Percentiles rank a stretch among this genome's conserved stretches.
phyloP scores from a whole-genome alignment of 768 basidiomycete genomes.

The Mycena polygramma region DNA sequence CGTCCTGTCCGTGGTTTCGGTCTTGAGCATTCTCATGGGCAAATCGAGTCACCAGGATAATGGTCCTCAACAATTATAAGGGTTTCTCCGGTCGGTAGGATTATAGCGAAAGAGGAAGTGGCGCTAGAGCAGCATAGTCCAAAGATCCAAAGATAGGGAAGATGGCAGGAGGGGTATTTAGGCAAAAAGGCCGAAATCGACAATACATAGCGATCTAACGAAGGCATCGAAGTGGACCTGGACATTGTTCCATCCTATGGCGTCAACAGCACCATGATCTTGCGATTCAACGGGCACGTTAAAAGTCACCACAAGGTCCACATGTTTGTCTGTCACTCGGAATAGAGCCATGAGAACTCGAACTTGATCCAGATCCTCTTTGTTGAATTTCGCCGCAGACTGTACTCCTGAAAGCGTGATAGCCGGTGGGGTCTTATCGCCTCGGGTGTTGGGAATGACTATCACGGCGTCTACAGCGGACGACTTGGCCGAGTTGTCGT shows the following conservation, averaged over 20 bases:
- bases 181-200: conserved; percentile 79
- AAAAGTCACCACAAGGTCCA: conserved; percentile 88
- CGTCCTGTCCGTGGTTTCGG: conserved; percentile 1
- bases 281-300: conserved; percentile 76
- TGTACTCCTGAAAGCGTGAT: conserved; percentile 80
- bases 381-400: conserved; percentile 78
- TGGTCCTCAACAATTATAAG: background rate
- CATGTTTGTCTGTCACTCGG: conserved; percentile 75
- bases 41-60: too few relatives aligned
- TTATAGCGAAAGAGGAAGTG: background rate
- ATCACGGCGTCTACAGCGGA: conserved; percentile 58
- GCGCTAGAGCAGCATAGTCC: background rate
- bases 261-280: conserved; percentile 59
- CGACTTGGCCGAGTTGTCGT: conserved; percentile 85
- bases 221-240: conserved; percentile 66
- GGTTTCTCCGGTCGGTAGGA: conserved; percentile 15
- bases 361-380: conserved; percentile 70
- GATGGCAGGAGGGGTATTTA: conserved; percentile 44
- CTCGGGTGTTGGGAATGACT: conserved; percentile 56
- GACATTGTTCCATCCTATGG: conserved; percentile 52
- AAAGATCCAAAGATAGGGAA: too few relatives aligned
- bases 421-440: conserved; percentile 68
- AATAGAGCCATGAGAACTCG: conserved; percentile 85
- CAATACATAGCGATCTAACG: conserved; percentile 71
- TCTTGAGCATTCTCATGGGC: conserved; percentile 3